These are phyloP conservation scores for Sisymbrium altissimum DNA, from an alignment of 345 rosid species.

Conservation along the genomic window DNA sequence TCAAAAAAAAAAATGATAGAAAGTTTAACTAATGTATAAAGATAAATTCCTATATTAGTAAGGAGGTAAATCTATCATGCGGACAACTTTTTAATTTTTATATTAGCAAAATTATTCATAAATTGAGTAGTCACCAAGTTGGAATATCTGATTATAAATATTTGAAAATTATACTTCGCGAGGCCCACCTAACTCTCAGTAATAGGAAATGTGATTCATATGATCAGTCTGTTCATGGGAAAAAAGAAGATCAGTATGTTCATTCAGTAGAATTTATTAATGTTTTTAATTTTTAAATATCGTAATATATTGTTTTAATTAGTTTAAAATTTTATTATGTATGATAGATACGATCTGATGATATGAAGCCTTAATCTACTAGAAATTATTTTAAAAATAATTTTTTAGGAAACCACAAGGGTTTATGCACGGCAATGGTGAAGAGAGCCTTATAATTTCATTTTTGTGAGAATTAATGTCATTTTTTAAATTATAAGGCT, in stretches of 20 bases:
- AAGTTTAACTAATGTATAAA: background rate
- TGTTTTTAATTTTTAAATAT: no score
- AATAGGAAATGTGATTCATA: conserved; percentile 6
- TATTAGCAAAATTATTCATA: background rate
- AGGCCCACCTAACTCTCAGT: conserved; percentile 28
- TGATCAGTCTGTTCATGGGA: background rate
- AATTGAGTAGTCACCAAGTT: background rate
- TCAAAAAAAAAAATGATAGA: no score
- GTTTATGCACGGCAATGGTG: conserved; percentile 72
- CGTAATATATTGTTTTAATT: no score
- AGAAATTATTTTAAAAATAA: no score
- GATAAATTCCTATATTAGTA: background rate
- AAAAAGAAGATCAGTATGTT: background rate
- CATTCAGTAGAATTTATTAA: background rate
- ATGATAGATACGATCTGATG: no score
- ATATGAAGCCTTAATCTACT: no score
- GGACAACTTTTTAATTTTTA: background rate
- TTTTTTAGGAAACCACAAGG: conserved; percentile 83
- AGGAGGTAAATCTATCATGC: background rate
- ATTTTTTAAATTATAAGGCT: no score
- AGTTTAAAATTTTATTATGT: no score
- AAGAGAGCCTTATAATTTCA: conserved; percentile 80
- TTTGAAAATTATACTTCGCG: background rate
- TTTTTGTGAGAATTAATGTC: no score
- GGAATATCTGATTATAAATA: background rate